A percentile compares a stretch with the other conserved stretches of the same genome.
phyloP scores from a whole-genome alignment of 306 rosid genomes.

The Herpetospermum pedunculosum region DNA sequence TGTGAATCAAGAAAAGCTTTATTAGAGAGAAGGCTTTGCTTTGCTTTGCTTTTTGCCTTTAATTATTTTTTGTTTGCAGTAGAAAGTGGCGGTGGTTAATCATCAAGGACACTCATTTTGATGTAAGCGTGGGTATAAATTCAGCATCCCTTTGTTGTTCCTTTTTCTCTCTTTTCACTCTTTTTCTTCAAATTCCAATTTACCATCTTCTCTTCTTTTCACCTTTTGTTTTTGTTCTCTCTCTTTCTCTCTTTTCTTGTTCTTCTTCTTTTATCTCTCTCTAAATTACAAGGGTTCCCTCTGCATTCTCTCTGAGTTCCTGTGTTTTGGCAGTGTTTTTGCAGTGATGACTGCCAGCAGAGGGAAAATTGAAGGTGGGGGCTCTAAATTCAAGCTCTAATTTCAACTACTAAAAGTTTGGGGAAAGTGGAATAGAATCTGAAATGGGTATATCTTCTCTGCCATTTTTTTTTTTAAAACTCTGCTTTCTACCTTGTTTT shows the following conservation, averaged over 20 bases:
- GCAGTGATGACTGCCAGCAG: conserved; percentile 27
- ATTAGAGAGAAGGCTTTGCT: conserved; percentile 14
- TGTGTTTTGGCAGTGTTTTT: conserved; percentile 22
- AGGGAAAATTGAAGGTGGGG: conserved; percentile 16
- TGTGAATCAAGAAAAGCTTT: conserved; percentile 13
- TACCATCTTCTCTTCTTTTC: conserved; percentile 17
- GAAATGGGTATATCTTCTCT: conserved; percentile 76
- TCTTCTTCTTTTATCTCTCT: not conserved
- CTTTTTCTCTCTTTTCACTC: not conserved
- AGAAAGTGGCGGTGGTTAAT: conserved; percentile 91
- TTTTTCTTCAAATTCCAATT: conserved; percentile 15
- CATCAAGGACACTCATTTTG: conserved; percentile 79
- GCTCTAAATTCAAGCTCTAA: conserved; percentile 13
- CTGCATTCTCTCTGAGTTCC: conserved; percentile 5
- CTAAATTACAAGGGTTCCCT: not conserved
- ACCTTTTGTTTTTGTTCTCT: not conserved
- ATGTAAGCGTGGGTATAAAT: conserved; percentile 65
- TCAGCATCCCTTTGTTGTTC: not conserved
- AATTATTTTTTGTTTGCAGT: conserved; percentile 28
- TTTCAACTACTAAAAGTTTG: conserved; percentile 28
- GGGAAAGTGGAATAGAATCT: conserved; percentile 65
- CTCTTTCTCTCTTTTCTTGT: conserved; percentile 1
- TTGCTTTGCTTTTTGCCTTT: conserved; percentile 10
- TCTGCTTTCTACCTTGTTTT: conserved; percentile 16
- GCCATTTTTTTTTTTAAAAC: conserved; percentile 40